Base-by-base conservation (phyloP, 768 basidiomycete species). In the Auricularia heimuer region DNA sequence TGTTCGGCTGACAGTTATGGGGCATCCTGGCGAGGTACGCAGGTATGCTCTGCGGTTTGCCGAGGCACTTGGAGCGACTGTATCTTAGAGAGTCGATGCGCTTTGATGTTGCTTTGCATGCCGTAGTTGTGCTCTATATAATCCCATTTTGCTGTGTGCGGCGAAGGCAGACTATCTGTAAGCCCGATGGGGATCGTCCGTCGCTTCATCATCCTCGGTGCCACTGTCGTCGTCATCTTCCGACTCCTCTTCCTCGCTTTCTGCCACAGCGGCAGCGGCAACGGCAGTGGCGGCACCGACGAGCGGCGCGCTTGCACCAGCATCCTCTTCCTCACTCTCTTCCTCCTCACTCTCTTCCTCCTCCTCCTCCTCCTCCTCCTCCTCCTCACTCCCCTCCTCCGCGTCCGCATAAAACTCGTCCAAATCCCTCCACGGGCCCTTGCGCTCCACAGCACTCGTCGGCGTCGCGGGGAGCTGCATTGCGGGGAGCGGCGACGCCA, bases 1-100 rank as follows among this genome's bases (percentile, higher is more conserved):
- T 4, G 71, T 93, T 29, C 78, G 81, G 64, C 68, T 96, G 73
- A 96, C 93, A n/a, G 82, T 90, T 35, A 98, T 98, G 95, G 94
- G 94, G 8, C 89, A 90, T 72, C 79, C 87, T 54, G 93, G 92
- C 12, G 91, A 94, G 73, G 85, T 92, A 61, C 81, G 77, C 68
- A 74, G 83, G 65, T 78, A 83, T 37, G 81, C 85, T 47, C 75
- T 76, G 65, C 80, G 73, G 69, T 80, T 97, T 42, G 82, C 86
- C 62, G 74, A 70, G 60, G 71, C 68, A 29, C 69, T 89, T 45
- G 77, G 75, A 14, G 80, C 75, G 42, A 66, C 71, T 39, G 64
- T 81, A 62, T 64, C 71, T 62, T 78, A 72, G 64, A 67, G 11
- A 51, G 10, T 42, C 8, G 7, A 42, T 8, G 39, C 39, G 39